A percentile compares a stretch with the other conserved stretches of the same genome.
These are phyloP conservation scores for Aphanomyces euteiches DNA, from an alignment of 352 stramenopile genomes.

Conservation along the genomic window DNA sequence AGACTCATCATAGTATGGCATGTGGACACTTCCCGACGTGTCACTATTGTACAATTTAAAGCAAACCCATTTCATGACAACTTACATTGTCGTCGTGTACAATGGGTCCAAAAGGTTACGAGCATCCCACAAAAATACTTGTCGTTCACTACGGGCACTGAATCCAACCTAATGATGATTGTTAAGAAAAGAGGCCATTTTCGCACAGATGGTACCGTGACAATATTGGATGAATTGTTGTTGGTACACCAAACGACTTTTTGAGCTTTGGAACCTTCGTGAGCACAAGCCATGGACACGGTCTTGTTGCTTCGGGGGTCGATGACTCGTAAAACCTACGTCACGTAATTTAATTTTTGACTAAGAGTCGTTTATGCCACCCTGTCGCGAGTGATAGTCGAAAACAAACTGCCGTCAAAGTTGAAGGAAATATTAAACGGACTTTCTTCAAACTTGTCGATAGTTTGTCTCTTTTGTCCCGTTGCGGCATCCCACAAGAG, in stretches of 20 bases:
- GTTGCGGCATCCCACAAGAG: conserved; percentile 72
- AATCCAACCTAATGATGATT: conserved; percentile 45
- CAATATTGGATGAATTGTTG: not conserved
- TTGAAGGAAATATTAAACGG: conserved; percentile 75
- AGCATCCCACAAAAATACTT: conserved; percentile 70
- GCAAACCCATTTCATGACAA: not conserved
- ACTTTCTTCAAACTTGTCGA: conserved; percentile 63
- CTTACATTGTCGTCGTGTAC: conserved; percentile 33
- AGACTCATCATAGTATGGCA: conserved; percentile 63
- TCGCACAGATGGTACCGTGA: not conserved
- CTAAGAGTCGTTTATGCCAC: not conserved
- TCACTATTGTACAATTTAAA: conserved; percentile 31
- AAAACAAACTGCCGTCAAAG: conserved; percentile 53
- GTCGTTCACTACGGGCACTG: conserved; percentile 56
- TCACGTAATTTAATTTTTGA: not conserved
- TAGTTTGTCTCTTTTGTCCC: conserved; percentile 41
- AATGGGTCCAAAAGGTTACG: conserved; percentile 67
- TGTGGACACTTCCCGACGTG: conserved; percentile 41
- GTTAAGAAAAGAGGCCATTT: not conserved
- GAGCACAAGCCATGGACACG: conserved; percentile 60
- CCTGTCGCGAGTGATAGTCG: conserved; percentile 62
- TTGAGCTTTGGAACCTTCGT: conserved; percentile 65
- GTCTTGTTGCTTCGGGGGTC: conserved; percentile 58
- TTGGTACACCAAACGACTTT: conserved; percentile 50
- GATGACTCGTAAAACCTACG: conserved; percentile 59